Evolutionary conservation across 2,329 filamentous ascomycete species (phyloP).

Genomic region (Alternaria metachromatica): DNA sequence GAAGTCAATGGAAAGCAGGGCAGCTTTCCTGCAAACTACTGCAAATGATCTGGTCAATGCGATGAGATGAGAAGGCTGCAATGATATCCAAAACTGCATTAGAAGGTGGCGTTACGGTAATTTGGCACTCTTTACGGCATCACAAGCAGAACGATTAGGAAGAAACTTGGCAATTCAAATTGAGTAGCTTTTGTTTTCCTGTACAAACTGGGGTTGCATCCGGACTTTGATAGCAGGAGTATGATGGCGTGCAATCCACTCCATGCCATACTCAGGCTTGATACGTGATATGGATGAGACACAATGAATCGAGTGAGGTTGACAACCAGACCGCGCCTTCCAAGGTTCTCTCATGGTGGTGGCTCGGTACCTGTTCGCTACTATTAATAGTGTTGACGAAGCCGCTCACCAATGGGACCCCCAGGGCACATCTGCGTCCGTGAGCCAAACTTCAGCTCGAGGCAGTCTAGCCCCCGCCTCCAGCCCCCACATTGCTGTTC

Average conservation of each 20-base stretch:
- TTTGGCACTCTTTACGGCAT: not conserved
- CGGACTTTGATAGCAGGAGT: not conserved
- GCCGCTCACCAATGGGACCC: slow-evolving; percentile 4
- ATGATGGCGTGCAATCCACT: not conserved
- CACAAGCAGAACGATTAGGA: not conserved
- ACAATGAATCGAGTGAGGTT: not conserved
- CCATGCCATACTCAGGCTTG: not conserved
- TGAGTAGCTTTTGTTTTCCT: not conserved
- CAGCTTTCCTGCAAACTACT: slow-evolving; percentile 85
- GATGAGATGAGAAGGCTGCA: not conserved
- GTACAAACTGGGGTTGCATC: not conserved
- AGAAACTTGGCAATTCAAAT: not conserved
- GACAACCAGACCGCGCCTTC: not conserved
- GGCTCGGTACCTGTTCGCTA: not conserved
- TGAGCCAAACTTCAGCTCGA: not conserved
- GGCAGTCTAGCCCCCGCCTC: slow-evolving; percentile 3
- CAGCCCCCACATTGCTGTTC: slow-evolving; percentile 4
- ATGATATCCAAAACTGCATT: slow-evolving; percentile 35
- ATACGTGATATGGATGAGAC: not conserved
- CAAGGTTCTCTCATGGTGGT: not conserved
- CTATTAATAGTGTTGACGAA: not conserved
- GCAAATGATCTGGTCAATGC: slow-evolving; percentile 49
- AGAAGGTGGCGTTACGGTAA: slow-evolving; percentile 21
- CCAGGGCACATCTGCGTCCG: not conserved
- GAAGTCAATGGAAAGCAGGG: slow-evolving; percentile 73